Percentiles rank a stretch among this genome's conserved stretches.
These are phyloP conservation scores for Herpotrichia juniperi DNA, from an alignment of 2,329 filamentous ascomycete species.

Conservation along the genomic window DNA sequence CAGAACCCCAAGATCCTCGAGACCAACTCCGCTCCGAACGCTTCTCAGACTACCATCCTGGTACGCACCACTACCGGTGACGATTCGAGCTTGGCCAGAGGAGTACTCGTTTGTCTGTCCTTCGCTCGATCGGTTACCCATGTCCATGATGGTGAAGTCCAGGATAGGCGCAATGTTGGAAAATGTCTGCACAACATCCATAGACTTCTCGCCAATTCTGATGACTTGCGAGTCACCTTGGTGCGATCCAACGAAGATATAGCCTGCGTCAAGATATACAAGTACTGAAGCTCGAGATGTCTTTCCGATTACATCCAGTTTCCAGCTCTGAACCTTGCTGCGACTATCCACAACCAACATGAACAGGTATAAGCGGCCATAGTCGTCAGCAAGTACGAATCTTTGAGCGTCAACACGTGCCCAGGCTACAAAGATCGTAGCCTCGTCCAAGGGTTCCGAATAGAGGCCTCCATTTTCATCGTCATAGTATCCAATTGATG, in stretches of 20 bases:
- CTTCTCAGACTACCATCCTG: conserved; percentile 87
- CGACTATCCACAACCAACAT: conserved; percentile 72
- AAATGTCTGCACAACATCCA: conserved; percentile 75
- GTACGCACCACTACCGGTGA: conserved; percentile 90
- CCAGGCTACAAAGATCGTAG: conserved; percentile 92
- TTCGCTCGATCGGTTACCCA: conserved; percentile 83
- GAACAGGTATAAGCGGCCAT: conserved; percentile 83
- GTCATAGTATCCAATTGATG: conserved; percentile 83
- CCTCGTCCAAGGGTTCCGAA: conserved; percentile 69
- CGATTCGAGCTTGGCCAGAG: conserved; percentile 90
- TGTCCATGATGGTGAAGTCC: conserved; percentile 95
- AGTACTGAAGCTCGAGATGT: conserved; percentile 80
- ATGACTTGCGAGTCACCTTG: conserved; percentile 91
- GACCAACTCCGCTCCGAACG: conserved; percentile 89
- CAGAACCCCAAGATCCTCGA: conserved; percentile 84
- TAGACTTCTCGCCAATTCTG: conserved; percentile 63
- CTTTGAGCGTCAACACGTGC: conserved; percentile 79
- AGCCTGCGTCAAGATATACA: conserved; percentile 74
- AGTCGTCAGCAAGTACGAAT: conserved; percentile 92
- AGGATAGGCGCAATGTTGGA: conserved; percentile 88
- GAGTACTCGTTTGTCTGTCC: conserved; percentile 87
- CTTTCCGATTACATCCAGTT: conserved; percentile 68
- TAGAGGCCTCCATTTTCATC: conserved; percentile 72
- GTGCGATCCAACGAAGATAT: conserved; percentile 88
- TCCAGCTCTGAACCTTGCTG: conserved; percentile 73